Evolutionary conservation across 768 basidiomycete genomes (phyloP).

Genomic region (Xerocomellus dryophilus): DNA sequence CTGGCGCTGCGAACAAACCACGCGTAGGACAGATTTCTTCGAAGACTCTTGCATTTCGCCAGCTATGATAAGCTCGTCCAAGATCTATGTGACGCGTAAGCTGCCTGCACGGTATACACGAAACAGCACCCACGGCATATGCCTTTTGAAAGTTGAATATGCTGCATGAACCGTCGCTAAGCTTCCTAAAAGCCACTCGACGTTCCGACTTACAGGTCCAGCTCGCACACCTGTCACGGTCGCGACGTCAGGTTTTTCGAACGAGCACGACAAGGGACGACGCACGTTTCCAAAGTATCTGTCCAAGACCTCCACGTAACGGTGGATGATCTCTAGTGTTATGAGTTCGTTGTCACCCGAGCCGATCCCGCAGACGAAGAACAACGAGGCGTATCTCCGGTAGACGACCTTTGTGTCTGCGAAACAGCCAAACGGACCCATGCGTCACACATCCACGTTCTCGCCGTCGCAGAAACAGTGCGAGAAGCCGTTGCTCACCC

Average conservation of each 20-base stretch:
- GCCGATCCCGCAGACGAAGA: slow-evolving; percentile 88
- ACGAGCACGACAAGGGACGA: not conserved
- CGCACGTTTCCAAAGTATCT: slow-evolving; percentile 51
- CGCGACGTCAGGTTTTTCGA: not conserved
- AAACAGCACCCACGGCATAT: slow-evolving; percentile 57
- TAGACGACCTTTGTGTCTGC: slow-evolving; percentile 87
- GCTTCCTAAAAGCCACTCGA: not conserved
- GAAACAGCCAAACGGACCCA: not conserved
- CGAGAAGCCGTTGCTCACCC: slow-evolving; percentile 45
- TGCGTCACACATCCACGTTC: not conserved
- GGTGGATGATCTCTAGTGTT: slow-evolving; percentile 89
- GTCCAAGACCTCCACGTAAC: slow-evolving; percentile 87
- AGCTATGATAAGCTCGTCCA: slow-evolving; percentile 91
- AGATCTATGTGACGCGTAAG: slow-evolving; percentile 46
- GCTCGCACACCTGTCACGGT: slow-evolving; percentile 71
- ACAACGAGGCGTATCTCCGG: slow-evolving; percentile 90
- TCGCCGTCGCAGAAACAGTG: not conserved
- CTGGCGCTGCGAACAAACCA: slow-evolving; percentile 35
- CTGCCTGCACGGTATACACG: not conserved
- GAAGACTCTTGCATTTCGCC: slow-evolving; percentile 95
- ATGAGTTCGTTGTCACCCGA: slow-evolving; percentile 87
- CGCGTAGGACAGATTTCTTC: slow-evolving; percentile 64
- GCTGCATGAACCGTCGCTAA: slow-evolving; percentile 38
- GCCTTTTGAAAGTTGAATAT: slow-evolving; percentile 99
- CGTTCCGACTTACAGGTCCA: slow-evolving; percentile 69